These are phyloP conservation scores for Racocetra persica DNA, from an alignment of 371 early-diverging fungal genomes.

Conservation along the genomic window DNA sequence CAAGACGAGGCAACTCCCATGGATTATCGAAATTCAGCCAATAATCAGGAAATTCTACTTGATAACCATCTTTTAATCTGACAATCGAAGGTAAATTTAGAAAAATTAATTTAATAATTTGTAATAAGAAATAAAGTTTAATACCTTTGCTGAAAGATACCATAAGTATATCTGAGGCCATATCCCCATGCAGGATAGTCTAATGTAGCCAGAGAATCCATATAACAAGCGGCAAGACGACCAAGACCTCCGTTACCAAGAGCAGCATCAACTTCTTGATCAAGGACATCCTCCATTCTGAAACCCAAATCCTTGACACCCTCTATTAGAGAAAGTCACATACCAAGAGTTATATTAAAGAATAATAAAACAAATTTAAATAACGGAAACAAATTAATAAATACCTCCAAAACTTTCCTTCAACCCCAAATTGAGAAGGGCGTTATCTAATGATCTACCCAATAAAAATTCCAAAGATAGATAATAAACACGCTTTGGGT, in stretches of 20 bases:
- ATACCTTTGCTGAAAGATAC: conserved; percentile 91
- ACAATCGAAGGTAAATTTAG: neutral
- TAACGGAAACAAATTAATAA: too few species aligned
- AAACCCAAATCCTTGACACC: conserved; percentile 80
- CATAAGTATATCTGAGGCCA: conserved; percentile 89
- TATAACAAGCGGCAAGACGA: conserved; percentile 89
- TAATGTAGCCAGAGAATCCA: conserved; percentile 88
- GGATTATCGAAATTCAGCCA: conserved; percentile 90
- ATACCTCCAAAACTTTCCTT: conserved; percentile 70
- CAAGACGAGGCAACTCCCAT: conserved; percentile 92
- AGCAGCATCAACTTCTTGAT: conserved; percentile 91
- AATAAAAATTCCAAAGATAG: conserved; percentile 93
- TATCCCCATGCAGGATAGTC: conserved; percentile 93
- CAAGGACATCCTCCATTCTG: conserved; percentile 84
- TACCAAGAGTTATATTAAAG: neutral
- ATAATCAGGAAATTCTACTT: conserved; percentile 90
- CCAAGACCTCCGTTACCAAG: conserved; percentile 95
- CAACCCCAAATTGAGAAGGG: conserved; percentile 80
- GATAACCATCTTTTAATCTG: conserved; percentile 88
- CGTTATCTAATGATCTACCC: conserved; percentile 94
- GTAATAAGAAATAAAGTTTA: neutral
- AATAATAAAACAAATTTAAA: neutral
- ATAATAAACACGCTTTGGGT: conserved; percentile 93
- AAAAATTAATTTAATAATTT: neutral
- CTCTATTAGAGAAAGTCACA: conserved; percentile 42